phyloP scores from a whole-genome alignment of 1,284 basidiomycete genomes.

The Earliella scabrosa region DNA sequence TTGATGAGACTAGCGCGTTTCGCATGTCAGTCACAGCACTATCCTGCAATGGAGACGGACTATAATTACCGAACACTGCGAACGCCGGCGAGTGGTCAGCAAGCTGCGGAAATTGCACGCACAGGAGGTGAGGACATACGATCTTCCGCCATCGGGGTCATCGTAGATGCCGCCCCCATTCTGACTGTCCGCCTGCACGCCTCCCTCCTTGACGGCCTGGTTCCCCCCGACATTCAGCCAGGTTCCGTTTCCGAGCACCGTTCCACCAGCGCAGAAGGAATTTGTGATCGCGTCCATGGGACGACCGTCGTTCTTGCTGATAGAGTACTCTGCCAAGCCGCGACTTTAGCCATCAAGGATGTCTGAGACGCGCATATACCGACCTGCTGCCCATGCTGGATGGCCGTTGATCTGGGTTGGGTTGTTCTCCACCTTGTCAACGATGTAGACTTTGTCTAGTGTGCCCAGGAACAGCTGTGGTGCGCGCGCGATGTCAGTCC shows the following conservation, averaged over 20 bases:
- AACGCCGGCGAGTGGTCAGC: conserved; percentile 6
- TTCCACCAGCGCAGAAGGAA: conserved; percentile 74
- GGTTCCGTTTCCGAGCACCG: conserved; percentile 68
- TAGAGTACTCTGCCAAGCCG: conserved; percentile 49
- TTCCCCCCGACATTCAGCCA: conserved; percentile 71
- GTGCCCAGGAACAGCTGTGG: conserved; percentile 63
- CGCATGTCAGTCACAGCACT: background rate
- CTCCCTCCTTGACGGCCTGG: conserved; percentile 57
- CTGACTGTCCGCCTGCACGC: conserved; percentile 46
- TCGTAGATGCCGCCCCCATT: conserved; percentile 51
- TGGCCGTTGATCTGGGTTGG: conserved; percentile 60
- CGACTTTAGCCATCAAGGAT: background rate
- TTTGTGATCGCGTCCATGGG: conserved; percentile 69
- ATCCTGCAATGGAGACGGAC: background rate
- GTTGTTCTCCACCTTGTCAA: conserved; percentile 75
- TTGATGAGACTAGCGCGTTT: conserved; percentile 53
- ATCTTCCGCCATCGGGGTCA: conserved; percentile 73
- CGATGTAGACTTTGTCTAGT: conserved; percentile 56
- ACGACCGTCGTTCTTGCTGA: conserved; percentile 50
- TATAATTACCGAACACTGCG: conserved; percentile 48
- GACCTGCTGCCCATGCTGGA: conserved; percentile 69
- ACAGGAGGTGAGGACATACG: conserved; percentile 43
- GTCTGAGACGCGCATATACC: conserved; percentile 9
- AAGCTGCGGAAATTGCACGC: conserved; percentile 1
- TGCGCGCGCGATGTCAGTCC: background rate